Evolutionary conservation across 441 rosid genomes (phyloP).

Genomic region (Gossypium laxum): DNA sequence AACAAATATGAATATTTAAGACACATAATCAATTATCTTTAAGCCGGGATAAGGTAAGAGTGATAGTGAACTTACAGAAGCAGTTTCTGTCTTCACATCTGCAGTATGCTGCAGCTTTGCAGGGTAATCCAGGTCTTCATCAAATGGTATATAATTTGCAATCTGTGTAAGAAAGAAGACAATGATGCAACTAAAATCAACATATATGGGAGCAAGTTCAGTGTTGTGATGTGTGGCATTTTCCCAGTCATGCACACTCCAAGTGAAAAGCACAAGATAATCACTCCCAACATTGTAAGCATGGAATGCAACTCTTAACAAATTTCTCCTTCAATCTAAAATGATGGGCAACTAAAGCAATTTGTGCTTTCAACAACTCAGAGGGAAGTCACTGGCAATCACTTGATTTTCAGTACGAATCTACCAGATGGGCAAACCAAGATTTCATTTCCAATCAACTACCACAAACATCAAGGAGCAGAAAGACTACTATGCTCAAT

Average conservation of each 20-base stretch:
- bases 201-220: background rate
- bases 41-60: background rate
- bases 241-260: background rate
- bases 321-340: background rate
- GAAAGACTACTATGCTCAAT: background rate
- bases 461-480: background rate
- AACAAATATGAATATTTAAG: background rate
- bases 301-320: background rate
- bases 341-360: background rate
- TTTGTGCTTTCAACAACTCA: conserved; percentile 6
- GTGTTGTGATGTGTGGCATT: background rate
- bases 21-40: background rate
- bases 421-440: background rate
- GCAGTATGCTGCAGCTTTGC: conserved; percentile 65
- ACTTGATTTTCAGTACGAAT: background rate
- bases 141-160: conserved; percentile 68
- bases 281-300: conserved; percentile 3
- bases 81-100: conserved; percentile 38
- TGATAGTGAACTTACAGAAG: conserved; percentile 27
- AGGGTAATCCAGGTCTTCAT: conserved; percentile 83
- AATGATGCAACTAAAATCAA: conserved; percentile 16
- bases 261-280: background rate
- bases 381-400: background rate
- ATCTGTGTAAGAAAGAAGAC: conserved; percentile 44
- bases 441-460: background rate